Conservation (phyloP, 2,329 filamentous ascomycete genomes). For the Stemphylium beticola region DNA sequence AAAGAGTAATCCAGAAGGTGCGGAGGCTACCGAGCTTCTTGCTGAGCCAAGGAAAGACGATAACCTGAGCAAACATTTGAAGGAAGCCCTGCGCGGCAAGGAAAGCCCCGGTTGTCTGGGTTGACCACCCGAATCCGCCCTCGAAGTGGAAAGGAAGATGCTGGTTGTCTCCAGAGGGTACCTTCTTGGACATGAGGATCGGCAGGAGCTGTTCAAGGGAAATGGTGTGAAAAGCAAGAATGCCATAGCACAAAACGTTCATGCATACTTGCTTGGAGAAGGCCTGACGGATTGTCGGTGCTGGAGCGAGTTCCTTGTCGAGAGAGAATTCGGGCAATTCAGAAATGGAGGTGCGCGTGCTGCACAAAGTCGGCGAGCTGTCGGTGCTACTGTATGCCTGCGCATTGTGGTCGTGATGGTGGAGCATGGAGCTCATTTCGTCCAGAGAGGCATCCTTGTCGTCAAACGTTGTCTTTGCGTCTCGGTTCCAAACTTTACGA, state of each 20-base stretch:
- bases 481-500: conserved; percentile 39
- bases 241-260: conserved; percentile 88
- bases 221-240: conserved; percentile 96
- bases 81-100: conserved; percentile 88
- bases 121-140: conserved; percentile 82
- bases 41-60: conserved; percentile 81
- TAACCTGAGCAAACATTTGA: conserved; percentile 83
- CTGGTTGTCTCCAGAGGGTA: conserved; percentile 55
- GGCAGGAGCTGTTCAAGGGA: conserved; percentile 94
- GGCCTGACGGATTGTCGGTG: conserved; percentile 57
- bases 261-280: conserved; percentile 87
- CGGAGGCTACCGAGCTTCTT: conserved; percentile 76
- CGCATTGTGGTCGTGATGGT: conserved; percentile 55
- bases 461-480: conserved; percentile 38
- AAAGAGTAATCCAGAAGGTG: conserved; percentile 80
- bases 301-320: conserved; percentile 32
- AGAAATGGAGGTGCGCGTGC: conserved; percentile 40
- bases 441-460: conserved; percentile 58
- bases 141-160: conserved; percentile 85
- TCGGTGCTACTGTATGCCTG: conserved; percentile 66
- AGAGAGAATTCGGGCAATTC: conserved; percentile 45
- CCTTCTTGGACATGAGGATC: conserved; percentile 80
- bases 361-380: conserved; percentile 58
- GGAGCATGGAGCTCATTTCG: conserved; percentile 67
- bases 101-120: conserved; percentile 84